Evolutionary conservation across 1,284 basidiomycete species (phyloP), one percentile per base, ranked within the genome.

Genomic region (Ceratobasidium sp.): DNA sequence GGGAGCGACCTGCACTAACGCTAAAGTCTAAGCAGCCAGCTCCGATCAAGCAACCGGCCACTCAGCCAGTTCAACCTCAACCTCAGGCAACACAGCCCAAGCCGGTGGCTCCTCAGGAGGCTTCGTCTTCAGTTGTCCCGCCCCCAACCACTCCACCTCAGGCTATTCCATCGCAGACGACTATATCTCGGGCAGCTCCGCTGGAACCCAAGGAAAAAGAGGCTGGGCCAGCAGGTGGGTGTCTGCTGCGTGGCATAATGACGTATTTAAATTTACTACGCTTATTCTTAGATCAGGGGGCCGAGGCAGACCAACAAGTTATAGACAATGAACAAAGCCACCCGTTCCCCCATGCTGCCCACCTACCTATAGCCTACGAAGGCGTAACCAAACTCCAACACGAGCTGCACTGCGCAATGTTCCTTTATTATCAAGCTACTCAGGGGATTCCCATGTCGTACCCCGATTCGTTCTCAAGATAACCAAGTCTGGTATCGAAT

Each of bases 371-470:
- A 37, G 69, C 69, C 3, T 61, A 51, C 62, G 69, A 57, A 7
- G 46, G 46, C n/a, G 32, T 70, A 19, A 51, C 51, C 9, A 44
- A 71, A 54, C 69, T 32, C 25, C 54, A 71, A 46, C 69, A 71
- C 43, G 57, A 71, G 22, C 43, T 71, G 13, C 56, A 71, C 34
- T 59, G 54, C 29, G 69, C 69, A 25, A 71, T 71, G 69, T 37
- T 13, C 2, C 22, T 71, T 13, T 71, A 61, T 40, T 44, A 71
- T 19, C 43, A 59, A 44, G 57, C 69, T 40, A 71, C 56, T 3
- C 57, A 46, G 40, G 69, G 69, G 13, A 40, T 61, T 15, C 69
- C 69, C 19, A 71, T 71, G 69, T 44, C 40, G 7, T 34, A 61
- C 40, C 37, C 37, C 52, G 37, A 57, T 11, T 51, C 22, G 11